Base-by-base conservation (phyloP, 768 basidiomycete genomes). In the Suillus subalutaceus region DNA sequence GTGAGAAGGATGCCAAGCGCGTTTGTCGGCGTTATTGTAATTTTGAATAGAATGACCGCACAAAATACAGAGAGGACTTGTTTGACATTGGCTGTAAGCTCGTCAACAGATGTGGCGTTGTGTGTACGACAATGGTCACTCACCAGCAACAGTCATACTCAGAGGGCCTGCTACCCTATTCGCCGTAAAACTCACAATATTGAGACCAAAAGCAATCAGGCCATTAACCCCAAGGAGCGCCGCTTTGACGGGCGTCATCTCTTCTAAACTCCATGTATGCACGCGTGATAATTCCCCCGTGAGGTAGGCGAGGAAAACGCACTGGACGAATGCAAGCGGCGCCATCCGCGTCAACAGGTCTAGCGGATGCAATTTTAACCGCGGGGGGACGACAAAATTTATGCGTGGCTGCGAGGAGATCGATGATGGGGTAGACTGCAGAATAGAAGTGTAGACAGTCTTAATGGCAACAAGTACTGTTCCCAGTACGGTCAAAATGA, bases 101-200 rank as follows among this genome's bases (percentile, higher is more conserved):
- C n/a, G 63, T 73, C 57, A 68, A 70, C 46, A 63, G 43, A 23
- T 26, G 44, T 8, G 4, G 12, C 16, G 37, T 40, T 1, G 40
- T 30, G 8, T 41, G 10, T 43, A 16, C 35, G 59, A 32, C 35
- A 37, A 40, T n/a, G 0, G 59, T 30, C 62, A 81, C 87, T 64
- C 66, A 92, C 90, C 91, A 66, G 94, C 93, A 57, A 97, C 94
- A 12, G 91, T 93, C 92, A 96, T 97, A 57, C 90, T 91, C 68
- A 97, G 74, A 15, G 95, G 90, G 2, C 96, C 95, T 0, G 94
- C 90, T 74, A 91, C 89, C 77, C 90, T 90, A 79, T 99, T 99
- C n/a, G 97, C 93, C 48, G 92, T 93, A 73, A 99, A 97, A 75
- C 91, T 93, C 65, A 97, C 93, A 3, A 98, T 88, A 71, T 99